Conservation (phyloP, 1,139 yeast species). For the Hansenula lynferdii region DNA sequence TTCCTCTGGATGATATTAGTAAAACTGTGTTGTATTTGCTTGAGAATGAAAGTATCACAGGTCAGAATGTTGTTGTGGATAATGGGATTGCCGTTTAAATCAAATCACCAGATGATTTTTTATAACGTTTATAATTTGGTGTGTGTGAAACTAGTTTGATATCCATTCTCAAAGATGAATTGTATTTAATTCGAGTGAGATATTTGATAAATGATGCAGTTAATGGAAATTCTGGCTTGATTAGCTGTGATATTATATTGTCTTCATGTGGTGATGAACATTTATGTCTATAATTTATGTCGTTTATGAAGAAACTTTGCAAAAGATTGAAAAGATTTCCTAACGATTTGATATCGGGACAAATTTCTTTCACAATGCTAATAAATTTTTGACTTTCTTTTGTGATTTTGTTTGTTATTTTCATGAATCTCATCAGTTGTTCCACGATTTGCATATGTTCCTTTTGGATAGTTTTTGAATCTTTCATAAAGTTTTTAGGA, state of each 20-base stretch:
- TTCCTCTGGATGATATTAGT: conserved; percentile 26
- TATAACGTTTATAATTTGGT: neutral
- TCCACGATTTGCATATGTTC: neutral
- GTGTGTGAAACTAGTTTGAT: neutral
- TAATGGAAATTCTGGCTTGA: neutral
- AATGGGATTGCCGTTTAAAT: conserved; percentile 11
- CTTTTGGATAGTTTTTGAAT: neutral
- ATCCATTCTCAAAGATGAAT: neutral
- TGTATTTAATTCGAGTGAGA: neutral
- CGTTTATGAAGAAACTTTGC: neutral
- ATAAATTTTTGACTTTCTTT: neutral
- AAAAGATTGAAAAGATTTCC: neutral
- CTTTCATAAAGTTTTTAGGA: neutral
- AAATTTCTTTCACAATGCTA: neutral
- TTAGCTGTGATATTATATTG: neutral
- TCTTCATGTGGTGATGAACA: neutral
- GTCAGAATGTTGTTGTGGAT: conserved; percentile 33
- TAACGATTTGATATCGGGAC: neutral
- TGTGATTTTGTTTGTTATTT: neutral
- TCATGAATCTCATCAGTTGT: neutral
- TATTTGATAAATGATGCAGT: neutral
- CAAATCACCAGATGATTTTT: neutral
- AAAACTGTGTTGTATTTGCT: conserved; percentile 24
- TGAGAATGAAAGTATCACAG: conserved; percentile 32
- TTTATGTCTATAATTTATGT: neutral